A percentile compares a stretch with the other conserved stretches of the same genome.
Evolutionary conservation across 2,329 filamentous ascomycete genomes (phyloP).

Genomic region (Paecilomyces niveus): DNA sequence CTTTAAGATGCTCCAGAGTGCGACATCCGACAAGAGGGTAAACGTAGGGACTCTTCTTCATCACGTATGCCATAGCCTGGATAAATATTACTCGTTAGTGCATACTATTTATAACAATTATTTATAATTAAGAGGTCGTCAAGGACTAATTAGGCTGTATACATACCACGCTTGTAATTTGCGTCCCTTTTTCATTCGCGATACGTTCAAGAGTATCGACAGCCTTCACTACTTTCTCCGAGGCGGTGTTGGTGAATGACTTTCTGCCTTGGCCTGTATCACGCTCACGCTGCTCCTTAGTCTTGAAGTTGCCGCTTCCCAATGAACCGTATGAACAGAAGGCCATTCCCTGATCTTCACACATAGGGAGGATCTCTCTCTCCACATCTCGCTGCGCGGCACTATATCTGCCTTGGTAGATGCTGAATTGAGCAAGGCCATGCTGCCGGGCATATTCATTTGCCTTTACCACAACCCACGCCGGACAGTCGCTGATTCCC

Average conservation of each 20-base stretch:
- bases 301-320: conserved; percentile 46
- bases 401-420: conserved; percentile 63
- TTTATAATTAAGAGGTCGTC: background rate
- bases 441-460: conserved; percentile 59
- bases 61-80: conserved; percentile 45
- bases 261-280: conserved; percentile 14
- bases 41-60: conserved; percentile 45
- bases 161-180: conserved; percentile 7
- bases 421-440: conserved; percentile 61
- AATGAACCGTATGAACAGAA: conserved; percentile 48
- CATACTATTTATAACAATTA: background rate
- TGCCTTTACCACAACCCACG: conserved; percentile 51
- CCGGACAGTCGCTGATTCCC: conserved; percentile 61
- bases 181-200: conserved; percentile 4
- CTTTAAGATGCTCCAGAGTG: conserved; percentile 20
- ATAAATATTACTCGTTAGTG: conserved; percentile 6
- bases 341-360: conserved; percentile 54
- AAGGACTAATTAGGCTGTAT: background rate
- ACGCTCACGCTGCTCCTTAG: conserved; percentile 25
- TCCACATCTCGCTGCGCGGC: conserved; percentile 59
- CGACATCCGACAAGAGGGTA: conserved; percentile 48
- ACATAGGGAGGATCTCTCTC: conserved; percentile 64
- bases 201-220: conserved; percentile 11
- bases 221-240: conserved; percentile 5
- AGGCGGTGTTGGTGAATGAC: conserved; percentile 10